phyloP scores from a whole-genome alignment of 768 basidiomycete genomes.

The Collybiopsis confluens region DNA sequence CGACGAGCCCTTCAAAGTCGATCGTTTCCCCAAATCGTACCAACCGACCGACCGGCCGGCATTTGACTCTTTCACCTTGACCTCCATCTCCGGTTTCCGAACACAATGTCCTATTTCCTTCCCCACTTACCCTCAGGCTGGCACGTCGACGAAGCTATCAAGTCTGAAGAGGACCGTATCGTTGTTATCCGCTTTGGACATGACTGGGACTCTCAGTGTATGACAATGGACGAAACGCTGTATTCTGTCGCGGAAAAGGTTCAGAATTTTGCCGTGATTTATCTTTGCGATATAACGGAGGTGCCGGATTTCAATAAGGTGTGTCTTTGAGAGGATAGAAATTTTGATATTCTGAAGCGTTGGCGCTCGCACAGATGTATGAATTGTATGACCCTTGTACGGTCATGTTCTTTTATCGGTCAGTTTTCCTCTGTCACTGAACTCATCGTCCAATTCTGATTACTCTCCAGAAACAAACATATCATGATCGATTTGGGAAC shows the following conservation, averaged over 20 bases:
- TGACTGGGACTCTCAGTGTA: slow-evolving; percentile 91
- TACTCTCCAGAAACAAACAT: slow-evolving; percentile 77
- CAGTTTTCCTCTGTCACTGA: background rate
- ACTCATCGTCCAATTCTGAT: slow-evolving; percentile 8
- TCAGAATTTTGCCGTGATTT: slow-evolving; percentile 98
- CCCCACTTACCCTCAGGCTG: slow-evolving; percentile 89
- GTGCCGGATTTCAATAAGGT: slow-evolving; percentile 99
- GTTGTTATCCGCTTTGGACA: slow-evolving; percentile 95
- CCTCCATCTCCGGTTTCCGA: background rate
- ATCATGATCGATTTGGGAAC: slow-evolving; percentile 99
- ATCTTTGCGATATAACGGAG: slow-evolving; percentile 90
- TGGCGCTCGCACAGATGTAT: slow-evolving; percentile 83
- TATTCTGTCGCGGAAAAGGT: slow-evolving; percentile 92
- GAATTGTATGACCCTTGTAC: slow-evolving; percentile 97
- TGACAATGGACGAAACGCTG: slow-evolving; percentile 98
- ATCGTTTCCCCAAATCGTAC: background rate
- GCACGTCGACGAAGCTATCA: slow-evolving; percentile 99
- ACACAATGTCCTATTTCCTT: slow-evolving; percentile 80
- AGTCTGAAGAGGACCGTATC: slow-evolving; percentile 94
- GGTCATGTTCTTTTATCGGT: slow-evolving; percentile 99
- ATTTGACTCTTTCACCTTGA: background rate
- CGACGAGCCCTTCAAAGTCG: background rate
- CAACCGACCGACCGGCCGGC: background rate
- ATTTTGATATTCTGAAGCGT: background rate
- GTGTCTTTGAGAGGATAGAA: slow-evolving; percentile 14